Base-by-base conservation (phyloP, 208 protist genomes). In the Angomonas ambiguus region DNA sequence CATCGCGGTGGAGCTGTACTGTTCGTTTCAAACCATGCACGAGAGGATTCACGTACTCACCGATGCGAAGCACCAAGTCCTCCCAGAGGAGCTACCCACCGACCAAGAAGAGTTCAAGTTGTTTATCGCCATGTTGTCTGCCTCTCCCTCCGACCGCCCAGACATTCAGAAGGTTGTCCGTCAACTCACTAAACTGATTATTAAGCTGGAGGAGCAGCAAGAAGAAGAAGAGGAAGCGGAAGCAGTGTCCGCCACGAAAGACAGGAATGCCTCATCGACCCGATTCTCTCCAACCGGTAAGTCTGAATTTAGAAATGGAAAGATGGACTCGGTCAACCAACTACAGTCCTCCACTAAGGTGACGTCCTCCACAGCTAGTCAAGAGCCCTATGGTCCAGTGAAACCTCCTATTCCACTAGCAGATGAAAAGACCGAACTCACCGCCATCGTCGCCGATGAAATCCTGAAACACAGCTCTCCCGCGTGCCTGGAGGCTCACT, bases 1-100 rank as follows among this genome's bases (percentile, higher is more conserved):
- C 34, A 84, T 94, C 31, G 85, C 79, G 1, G 79, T 94, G 51
- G 88, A 94, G 76, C 76, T 91, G 69, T 83, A 91, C 55, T 85
- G 77, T 68, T 61, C 64, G 10, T 94, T 94, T 69, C 74, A 62
- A 5, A 94, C 88, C 24, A 53, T 77, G 51, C 85, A 92, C 62
- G 88, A 94, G 62, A 76, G 88, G 20, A 79, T 87, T 22, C 70
- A 57, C 2, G 79, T 89, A 27, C 65, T 94, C 28, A 83, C 74
- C 0, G 77, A 86, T 38, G 85, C 83, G 2, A 77, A 80, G 3
- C 49, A 77, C 0, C 67, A 72, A n/a, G 62, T 73, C 8, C 60
- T 92, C 34, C 78, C 79, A 1, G 62, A 22, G 10, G 77, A 79
- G 22, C 34, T 60, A 13, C 22, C 59, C 0, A 49, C 65, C 13